phyloP scores from a whole-genome alignment of 73 alveolate species.

The Blepharisma stoltei region DNA sequence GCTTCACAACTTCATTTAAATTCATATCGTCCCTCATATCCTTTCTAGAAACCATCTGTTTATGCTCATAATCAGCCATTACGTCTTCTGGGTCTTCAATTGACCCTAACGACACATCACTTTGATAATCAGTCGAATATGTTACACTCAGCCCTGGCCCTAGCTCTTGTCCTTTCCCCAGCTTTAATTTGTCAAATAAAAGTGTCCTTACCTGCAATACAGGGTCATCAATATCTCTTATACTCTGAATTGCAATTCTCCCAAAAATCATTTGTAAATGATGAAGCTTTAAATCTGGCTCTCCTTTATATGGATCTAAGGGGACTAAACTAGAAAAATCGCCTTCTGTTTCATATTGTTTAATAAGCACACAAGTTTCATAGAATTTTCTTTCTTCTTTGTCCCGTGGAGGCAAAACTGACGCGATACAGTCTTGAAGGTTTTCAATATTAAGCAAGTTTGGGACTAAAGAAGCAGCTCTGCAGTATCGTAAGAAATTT shows the following conservation, averaged over 20 bases:
- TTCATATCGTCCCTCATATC: not conserved
- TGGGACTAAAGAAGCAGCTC: slow-evolving; percentile 53
- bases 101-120: slow-evolving; percentile 9
- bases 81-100: slow-evolving; percentile 37
- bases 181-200: slow-evolving; percentile 52
- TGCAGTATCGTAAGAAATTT: slow-evolving; percentile 49
- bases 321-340: slow-evolving; percentile 27
- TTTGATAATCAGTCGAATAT: slow-evolving; percentile 9
- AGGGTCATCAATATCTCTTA: slow-evolving; percentile 43
- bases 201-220: slow-evolving; percentile 46
- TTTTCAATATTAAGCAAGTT: slow-evolving; percentile 68
- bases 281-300: slow-evolving; percentile 57
- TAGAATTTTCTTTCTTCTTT: slow-evolving; percentile 43
- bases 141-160: slow-evolving; percentile 20
- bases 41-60: slow-evolving; percentile 22
- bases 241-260: slow-evolving; percentile 51
- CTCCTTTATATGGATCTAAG: slow-evolving; percentile 43
- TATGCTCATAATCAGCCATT: slow-evolving; percentile 46
- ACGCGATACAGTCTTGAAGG: slow-evolving; percentile 41
- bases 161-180: slow-evolving; percentile 29
- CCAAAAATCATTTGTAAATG: slow-evolving; percentile 51
- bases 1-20: not conserved
- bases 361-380: slow-evolving; percentile 39
- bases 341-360: slow-evolving; percentile 45
- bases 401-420: slow-evolving; percentile 63